Base-by-base conservation (phyloP, 345 rosid genomes). In the Noccaea bulbosa region DNA sequence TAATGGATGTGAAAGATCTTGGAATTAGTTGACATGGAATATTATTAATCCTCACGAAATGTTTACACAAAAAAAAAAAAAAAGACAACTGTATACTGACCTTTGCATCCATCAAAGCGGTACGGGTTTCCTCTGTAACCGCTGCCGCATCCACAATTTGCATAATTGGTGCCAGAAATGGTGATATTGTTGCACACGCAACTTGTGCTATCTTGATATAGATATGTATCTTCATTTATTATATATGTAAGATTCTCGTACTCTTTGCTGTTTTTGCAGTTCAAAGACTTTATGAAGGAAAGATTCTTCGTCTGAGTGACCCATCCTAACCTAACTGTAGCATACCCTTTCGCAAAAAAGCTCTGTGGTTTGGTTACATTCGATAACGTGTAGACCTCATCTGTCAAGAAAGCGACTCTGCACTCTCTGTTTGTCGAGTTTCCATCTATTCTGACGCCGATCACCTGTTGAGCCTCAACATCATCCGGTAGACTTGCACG, bases 61-160 rank as follows among this genome's bases (percentile, higher is more conserved):
- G 57, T 48, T 48, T 8, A 17, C 24, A 24, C 34, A 12, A 5
- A 58, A 4, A 20, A 40, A 14, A 57, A 20, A 7, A 59, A 8
- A 22, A 33, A 59, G n/a, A n/a, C n/a, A n/a, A n/a, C n/a, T n/a
- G n/a, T n/a, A 24, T 4, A 59, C 65, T 59, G 27, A 59, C 65
- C 49, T 59, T 4, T 1, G 49, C 65, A 59, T 59, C 65, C 65
- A 35, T 59, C 27, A 12, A 12, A 4, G 11, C 24, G 65, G 44
- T 76, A 75, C 10, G 84, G 74, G 33, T 75, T 81, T 15, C 83
- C 83, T 32, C 35, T 44, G 17, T 72, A 82, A 38, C 63, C 63
- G 3, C 0, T 6, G 16, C 3, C 17, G 63, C 47, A 58, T 58
- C 16, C 63, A 20, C 63, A 84, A 5, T 1, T 60, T n/a, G 50